phyloP scores from a whole-genome alignment of 805 yeast species.

The Debaryomyces prosopidis region DNA sequence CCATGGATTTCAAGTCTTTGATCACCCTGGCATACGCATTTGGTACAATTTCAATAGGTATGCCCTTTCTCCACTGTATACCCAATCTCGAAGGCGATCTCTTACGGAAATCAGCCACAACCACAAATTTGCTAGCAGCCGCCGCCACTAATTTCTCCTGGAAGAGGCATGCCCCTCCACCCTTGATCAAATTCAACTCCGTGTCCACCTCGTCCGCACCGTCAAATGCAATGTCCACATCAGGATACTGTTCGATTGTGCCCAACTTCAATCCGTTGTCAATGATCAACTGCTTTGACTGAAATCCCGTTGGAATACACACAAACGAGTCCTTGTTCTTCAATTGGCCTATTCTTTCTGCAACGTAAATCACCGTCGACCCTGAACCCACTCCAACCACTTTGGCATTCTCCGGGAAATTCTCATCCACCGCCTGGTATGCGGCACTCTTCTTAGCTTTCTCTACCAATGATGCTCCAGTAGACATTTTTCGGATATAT shows the following conservation, averaged over 20 bases:
- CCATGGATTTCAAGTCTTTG: conserved; percentile 59
- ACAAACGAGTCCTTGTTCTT: conserved; percentile 53
- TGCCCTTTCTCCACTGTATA: conserved; percentile 80
- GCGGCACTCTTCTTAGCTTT: conserved; percentile 90
- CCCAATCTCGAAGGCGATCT: conserved; percentile 70
- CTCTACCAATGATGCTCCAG: conserved; percentile 48
- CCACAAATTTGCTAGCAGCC: conserved; percentile 70
- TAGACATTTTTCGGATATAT: conserved; percentile 11
- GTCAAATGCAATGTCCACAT: conserved; percentile 90
- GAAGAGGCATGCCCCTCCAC: conserved; percentile 97
- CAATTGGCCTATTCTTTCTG: conserved; percentile 85
- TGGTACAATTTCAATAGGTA: conserved; percentile 95
- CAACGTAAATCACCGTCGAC: conserved; percentile 95
- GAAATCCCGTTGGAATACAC: conserved; percentile 97
- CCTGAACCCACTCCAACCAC: conserved; percentile 96
- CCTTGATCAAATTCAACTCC: conserved; percentile 83
- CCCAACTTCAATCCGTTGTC: conserved; percentile 80
- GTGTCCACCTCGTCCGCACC: conserved; percentile 97
- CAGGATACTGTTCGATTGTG: conserved; percentile 78
- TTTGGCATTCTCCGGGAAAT: conserved; percentile 65
- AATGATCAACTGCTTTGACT: conserved; percentile 81
- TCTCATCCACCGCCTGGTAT: conserved; percentile 87
- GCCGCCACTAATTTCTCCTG: conserved; percentile 94
- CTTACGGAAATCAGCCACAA: conserved; percentile 93
- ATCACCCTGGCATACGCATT: conserved; percentile 77